Evolutionary conservation across 805 yeast genomes (phyloP), one percentile per base, ranked within the genome.

Genomic region (Wickerhamomyces queroliae): DNA sequence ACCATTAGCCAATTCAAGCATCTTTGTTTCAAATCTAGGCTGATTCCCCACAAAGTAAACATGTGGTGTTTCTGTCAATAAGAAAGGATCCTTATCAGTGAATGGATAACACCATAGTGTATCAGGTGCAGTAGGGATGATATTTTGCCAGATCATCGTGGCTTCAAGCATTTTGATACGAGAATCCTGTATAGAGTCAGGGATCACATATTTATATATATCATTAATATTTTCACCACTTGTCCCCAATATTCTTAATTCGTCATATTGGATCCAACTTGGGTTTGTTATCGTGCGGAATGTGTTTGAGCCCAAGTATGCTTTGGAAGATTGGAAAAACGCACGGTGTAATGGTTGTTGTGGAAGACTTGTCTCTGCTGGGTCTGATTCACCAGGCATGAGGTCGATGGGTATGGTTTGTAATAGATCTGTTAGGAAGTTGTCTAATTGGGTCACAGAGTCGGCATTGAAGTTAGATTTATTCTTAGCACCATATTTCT

Each of bases 101-200:
- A 71, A 90, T 1, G 99, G 97, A 51, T 87, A 89, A 48, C 95
- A 80, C 72, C 90, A 83, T 32, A 93, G 63, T 0, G 99, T 93
- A 54, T 93, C 98, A 0, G 99, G 99, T 1, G 96, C 95, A 0
- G 97, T 89, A 3, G 99, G 99, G 1, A 86, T 80, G 19, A 86
- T 67, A 53, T 87, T 87, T 52, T 89, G 91, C 95, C 96, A 90
- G 34, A 66, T 63, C 27, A 93, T 55, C 0, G 86, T 83, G 13
- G 78, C 69, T 49, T 80, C 84, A 65, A 91, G 69, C 50, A 82
- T 62, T 17, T 72, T 70, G 15, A 76, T 49, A 40, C 83, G 61
- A 2, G 68, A 55, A 15, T 52, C 50, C 16, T 52, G 53, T 6
- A 55, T 41, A 15, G 56, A 57, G 17, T 59, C 53, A 26, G 80